phyloP scores from a whole-genome alignment of 2,329 filamentous ascomycete species.

The Apiospora saccharicola region DNA sequence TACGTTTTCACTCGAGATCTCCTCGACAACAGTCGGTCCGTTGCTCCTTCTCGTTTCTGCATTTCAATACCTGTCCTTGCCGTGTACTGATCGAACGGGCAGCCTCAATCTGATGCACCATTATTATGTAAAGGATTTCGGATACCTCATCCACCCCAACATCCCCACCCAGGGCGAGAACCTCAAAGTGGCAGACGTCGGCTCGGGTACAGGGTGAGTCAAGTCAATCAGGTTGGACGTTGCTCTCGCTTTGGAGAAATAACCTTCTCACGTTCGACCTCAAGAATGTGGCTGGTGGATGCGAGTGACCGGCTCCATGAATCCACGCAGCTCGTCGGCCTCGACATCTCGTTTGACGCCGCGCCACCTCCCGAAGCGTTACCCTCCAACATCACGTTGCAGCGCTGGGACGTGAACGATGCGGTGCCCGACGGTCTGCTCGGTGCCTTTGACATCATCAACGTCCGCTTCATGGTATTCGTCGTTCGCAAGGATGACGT shows the following conservation, averaged over 20 bases:
- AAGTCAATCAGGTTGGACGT: background rate
- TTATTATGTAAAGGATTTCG: constrained; percentile 28
- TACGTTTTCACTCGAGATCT: constrained; percentile 27
- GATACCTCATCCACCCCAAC: constrained; percentile 32
- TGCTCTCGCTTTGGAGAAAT: background rate
- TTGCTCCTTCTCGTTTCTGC: background rate
- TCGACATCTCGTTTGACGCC: constrained; percentile 36
- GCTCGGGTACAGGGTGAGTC: constrained; percentile 33
- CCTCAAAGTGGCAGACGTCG: constrained; percentile 33
- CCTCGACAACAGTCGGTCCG: constrained; percentile 26
- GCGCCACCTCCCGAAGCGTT: constrained; percentile 31
- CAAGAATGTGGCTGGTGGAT: constrained; percentile 28
- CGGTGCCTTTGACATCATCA: constrained; percentile 33
- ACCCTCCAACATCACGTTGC: constrained; percentile 30
- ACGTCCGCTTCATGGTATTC: constrained; percentile 34
- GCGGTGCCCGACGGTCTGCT: constrained; percentile 32
- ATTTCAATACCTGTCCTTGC: background rate
- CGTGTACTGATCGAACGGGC: background rate
- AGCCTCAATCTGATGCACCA: constrained; percentile 32
- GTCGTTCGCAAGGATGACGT: constrained; percentile 33
- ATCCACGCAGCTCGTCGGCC: constrained; percentile 31
- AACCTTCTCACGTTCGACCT: background rate
- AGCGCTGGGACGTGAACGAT: constrained; percentile 17
- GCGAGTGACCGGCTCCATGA: constrained; percentile 24
- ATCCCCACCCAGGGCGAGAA: constrained; percentile 28